Base-by-base conservation (phyloP, 108 stramenopile genomes). In the Asterionellopsis glacialis region DNA sequence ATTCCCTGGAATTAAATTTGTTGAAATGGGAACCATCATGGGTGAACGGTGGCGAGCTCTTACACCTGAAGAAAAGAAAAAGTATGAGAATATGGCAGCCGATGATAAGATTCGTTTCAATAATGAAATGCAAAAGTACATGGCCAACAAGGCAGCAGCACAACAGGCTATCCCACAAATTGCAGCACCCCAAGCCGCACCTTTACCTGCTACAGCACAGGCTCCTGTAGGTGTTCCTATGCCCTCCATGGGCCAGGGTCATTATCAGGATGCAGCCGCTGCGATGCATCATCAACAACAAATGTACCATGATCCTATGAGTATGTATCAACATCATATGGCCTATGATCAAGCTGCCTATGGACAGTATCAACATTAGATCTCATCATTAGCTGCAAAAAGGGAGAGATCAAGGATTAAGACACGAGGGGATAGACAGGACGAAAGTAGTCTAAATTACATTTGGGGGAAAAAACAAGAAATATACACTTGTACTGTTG, bases 41-140 rank as follows among this genome's bases (percentile, higher is more conserved):
- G 88, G 88, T 18, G 78, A 81, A 59, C 43, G 75, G 27, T 90
- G 88, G 88, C 62, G 82, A 38, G 80, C 70, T 11, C 44, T 90
- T 63, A 68, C 78, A 33, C 70, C 84, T 13, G 82, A 83, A 42
- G 74, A 73, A 25, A 90, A 79, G 65, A 79, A 73, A 51, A 73
- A 59, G 11, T 90, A 79, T 51, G 81, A 90, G 47, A 80, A 80
- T 43, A 42, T 70, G 61, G 84, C 84, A 9, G 52, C 39, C 43
- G 44, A 72, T 23, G 88, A 87, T 70, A 87, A 85, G 67, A 67
- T 59, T 26, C 68, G 84, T 45, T 89, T 83, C 51, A 53, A 66
- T 6, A 64, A 68, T 12, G 83, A 87, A 16, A 72, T 76, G 81
- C 51, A 65, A 11, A 75, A 27, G 43, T 79, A 75, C 62, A 55